Base-by-base conservation (phyloP, 148 eudicot genomes). In the Rhododendron molle region DNA sequence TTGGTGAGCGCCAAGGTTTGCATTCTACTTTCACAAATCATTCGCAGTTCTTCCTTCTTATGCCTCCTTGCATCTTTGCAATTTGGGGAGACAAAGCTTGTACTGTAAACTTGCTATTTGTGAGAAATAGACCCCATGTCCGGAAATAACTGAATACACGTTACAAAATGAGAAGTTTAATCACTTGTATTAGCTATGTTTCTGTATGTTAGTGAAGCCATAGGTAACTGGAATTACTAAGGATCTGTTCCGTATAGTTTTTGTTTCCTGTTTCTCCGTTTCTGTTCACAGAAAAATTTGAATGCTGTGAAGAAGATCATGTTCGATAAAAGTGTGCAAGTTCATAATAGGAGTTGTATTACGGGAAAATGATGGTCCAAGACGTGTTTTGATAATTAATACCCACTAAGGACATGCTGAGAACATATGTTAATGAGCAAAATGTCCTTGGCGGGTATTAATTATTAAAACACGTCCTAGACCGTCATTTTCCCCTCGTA, bases 41-140 rank as follows among this genome's bases (percentile, higher is more conserved):
- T 80, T 84, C 79, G n/a, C n/a, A 50, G 56, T 87, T 84, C 86
- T 84, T 60, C 82, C 62, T 76, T 38, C 43, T 76, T 38, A 28
- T 36, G 40, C 81, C 50, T 54, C 7, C n/a, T 79, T 7, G 40
- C 77, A 40, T 77, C 34, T 5, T 67, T 60, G 23, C 49, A 65
- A 26, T 62, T 15, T 72, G 58, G 54, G 56, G 30, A 50, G 9
- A 20, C 15, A 11, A 65, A 85, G 87, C 30, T 69, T 46, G 69
- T 85, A 30, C 23, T 78, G 18, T 69, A 47, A 46, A 80, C 54
- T 71, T 80, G 76, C 74, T 78, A 80, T 21, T 80, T 14, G 7
- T n/a, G 50, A 81, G 56, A 26, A 67, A 38, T 23, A n/a, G 69
- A 23, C 52, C 26, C 28, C 38, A 52, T 38, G 73, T 50, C 28